A percentile compares a stretch with the other conserved stretches of the same genome.
phyloP scores from a whole-genome alignment of 1,284 basidiomycete species.

The Apiotrichum mycotoxinovorans region DNA sequence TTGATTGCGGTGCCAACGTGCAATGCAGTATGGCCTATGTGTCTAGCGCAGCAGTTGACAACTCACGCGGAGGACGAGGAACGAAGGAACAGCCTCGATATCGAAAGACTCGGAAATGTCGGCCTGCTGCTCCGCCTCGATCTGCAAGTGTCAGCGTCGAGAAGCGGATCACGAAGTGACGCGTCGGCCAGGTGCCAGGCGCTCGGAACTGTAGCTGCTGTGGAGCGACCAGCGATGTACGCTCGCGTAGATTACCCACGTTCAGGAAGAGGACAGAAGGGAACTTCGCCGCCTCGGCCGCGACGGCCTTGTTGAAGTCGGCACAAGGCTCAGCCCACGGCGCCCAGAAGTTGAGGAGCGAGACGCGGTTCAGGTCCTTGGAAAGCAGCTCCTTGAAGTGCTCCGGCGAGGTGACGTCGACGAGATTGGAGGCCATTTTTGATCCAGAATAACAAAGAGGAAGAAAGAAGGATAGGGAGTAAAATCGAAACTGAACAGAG shows the following conservation, averaged over 20 bases:
- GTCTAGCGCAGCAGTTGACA: background rate
- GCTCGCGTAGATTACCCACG: slow-evolving; percentile 51
- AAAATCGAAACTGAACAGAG: background rate
- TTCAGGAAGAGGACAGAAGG: slow-evolving; percentile 68
- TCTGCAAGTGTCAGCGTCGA: slow-evolving; percentile 52
- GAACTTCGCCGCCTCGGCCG: slow-evolving; percentile 68
- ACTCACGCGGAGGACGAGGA: slow-evolving; percentile 75
- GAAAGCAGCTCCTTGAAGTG: slow-evolving; percentile 74
- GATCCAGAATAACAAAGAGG: background rate
- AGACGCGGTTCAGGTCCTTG: slow-evolving; percentile 69
- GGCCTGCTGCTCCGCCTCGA: slow-evolving; percentile 81
- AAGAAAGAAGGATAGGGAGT: background rate
- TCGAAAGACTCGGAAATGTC: slow-evolving; percentile 95
- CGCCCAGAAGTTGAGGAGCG: slow-evolving; percentile 89
- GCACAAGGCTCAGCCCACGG: slow-evolving; percentile 86
- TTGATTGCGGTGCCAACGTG: too few species aligned
- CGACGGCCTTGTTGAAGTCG: slow-evolving; percentile 74
- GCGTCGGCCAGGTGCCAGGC: too few species aligned
- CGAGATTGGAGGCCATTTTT: slow-evolving; percentile 41
- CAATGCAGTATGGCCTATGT: too few species aligned
- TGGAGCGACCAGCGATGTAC: too few species aligned
- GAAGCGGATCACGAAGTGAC: background rate
- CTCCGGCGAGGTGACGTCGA: slow-evolving; percentile 60
- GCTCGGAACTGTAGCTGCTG: too few species aligned
- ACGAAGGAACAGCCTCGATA: slow-evolving; percentile 82